Evolutionary conservation across 2,329 filamentous ascomycete genomes (phyloP).

Genomic region (Fusarium coffeatum): DNA sequence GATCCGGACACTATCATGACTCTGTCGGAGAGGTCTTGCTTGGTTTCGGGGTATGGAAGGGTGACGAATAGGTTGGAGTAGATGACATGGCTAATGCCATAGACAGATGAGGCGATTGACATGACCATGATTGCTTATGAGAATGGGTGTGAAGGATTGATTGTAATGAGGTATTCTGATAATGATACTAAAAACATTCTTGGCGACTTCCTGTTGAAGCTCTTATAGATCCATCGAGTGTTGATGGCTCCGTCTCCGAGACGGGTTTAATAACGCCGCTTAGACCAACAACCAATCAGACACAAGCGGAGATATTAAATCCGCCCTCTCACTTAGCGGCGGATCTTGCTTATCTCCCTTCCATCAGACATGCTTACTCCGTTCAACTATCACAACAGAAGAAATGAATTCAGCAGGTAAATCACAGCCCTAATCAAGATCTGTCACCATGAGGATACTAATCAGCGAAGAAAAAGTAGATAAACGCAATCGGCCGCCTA

Average conservation of each 20-base stretch:
- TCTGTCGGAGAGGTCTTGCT: constrained; percentile 38
- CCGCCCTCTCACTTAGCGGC: constrained; percentile 12
- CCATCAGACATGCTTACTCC: neutral
- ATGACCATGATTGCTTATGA: constrained; percentile 19
- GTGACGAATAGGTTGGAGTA: constrained; percentile 38
- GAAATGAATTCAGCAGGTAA: constrained; percentile 13
- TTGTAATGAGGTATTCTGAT: neutral
- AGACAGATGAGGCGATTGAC: constrained; percentile 24
- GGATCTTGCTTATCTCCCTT: constrained; percentile 24
- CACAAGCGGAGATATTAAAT: constrained; percentile 28
- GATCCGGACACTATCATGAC: constrained; percentile 56
- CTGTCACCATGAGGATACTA: neutral
- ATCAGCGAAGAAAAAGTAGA: constrained; percentile 38
- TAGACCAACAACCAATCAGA: neutral
- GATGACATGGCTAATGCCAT: constrained; percentile 19
- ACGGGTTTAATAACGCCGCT: constrained; percentile 34
- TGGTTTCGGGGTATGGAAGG: constrained; percentile 40
- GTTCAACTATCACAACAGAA: neutral
- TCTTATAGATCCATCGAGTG: neutral
- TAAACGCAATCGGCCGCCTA: constrained; percentile 51
- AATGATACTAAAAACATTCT: fast-evolving
- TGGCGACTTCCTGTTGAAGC: neutral
- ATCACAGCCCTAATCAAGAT: neutral
- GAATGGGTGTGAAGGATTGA: fast-evolving
- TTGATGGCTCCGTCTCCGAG: neutral